Conservation (phyloP, 768 basidiomycete species). For the Arthromyces matolae region DNA sequence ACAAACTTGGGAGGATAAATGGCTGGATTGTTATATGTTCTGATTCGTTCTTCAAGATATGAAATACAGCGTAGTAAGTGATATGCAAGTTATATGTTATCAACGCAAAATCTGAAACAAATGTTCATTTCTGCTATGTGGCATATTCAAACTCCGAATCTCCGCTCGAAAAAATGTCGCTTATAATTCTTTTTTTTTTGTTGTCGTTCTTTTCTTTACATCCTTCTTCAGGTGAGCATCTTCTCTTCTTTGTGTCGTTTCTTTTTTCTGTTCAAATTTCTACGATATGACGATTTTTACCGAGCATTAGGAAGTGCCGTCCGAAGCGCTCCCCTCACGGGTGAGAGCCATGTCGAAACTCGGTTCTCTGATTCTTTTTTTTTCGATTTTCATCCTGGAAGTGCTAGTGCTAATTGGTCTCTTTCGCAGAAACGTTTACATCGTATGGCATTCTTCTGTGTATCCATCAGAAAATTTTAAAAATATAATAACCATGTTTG, state of each 20-base stretch:
- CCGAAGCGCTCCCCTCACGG: constrained; percentile 39
- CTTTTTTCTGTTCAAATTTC: neutral
- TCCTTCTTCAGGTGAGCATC: neutral
- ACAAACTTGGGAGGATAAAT: too few species aligned
- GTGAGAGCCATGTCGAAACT: constrained; percentile 42
- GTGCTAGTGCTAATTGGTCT: neutral
- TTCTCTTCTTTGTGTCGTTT: neutral
- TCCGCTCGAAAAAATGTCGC: neutral
- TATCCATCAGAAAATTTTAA: too few species aligned
- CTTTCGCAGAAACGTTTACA: too few species aligned
- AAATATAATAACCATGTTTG: too few species aligned
- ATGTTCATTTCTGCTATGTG: too few species aligned
- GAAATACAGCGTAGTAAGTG: too few species aligned
- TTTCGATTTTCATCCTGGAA: constrained; percentile 15
- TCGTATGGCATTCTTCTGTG: too few species aligned
- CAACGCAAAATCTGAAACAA: too few species aligned
- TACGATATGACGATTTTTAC: constrained; percentile 40
- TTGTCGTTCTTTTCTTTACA: neutral
- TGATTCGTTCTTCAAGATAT: too few species aligned
- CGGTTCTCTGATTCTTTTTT: constrained; percentile 49
- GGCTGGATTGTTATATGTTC: too few species aligned
- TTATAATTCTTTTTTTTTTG: neutral
- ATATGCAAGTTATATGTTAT: too few species aligned
- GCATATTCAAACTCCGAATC: too few species aligned
- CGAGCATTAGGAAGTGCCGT: constrained; percentile 60